Conservation (phyloP, 306 rosid genomes). For the Prunus campanulata region DNA sequence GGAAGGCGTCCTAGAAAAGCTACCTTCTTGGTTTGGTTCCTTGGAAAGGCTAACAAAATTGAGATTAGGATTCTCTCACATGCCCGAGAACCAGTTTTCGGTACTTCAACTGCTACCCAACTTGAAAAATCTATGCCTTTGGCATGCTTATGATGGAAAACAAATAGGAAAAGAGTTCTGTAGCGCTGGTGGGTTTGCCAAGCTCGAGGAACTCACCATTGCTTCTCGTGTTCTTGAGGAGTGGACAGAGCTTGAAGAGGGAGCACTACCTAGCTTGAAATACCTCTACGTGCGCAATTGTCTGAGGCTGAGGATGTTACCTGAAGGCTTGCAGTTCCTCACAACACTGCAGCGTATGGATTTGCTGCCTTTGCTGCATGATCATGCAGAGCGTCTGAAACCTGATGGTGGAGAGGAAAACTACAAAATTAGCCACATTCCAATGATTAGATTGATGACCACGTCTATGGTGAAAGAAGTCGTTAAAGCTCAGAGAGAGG, state of each 20-base stretch:
- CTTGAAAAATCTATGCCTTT: conserved; percentile 14
- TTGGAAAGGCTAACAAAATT: conserved; percentile 20
- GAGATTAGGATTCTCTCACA: conserved; percentile 15
- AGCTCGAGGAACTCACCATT: conserved; percentile 20
- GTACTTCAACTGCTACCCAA: conserved; percentile 29
- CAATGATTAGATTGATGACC: neutral
- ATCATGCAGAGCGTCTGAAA: conserved; percentile 26
- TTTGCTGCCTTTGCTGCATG: conserved; percentile 14
- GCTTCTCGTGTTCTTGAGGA: conserved; percentile 30
- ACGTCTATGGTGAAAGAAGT: neutral
- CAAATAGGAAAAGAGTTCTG: conserved; percentile 23
- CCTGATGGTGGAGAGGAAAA: conserved; percentile 21
- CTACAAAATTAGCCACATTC: conserved; percentile 27
- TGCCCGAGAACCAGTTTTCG: conserved; percentile 18
- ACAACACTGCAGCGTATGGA: conserved; percentile 7
- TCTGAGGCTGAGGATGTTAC: conserved; percentile 1
- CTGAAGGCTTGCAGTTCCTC: conserved; percentile 23
- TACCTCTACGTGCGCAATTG: conserved; percentile 18
- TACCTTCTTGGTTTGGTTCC: conserved; percentile 23
- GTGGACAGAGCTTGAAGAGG: conserved; percentile 28
- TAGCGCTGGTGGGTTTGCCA: conserved; percentile 19
- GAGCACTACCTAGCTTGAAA: conserved; percentile 27
- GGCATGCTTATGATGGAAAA: conserved; percentile 24
- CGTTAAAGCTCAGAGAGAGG: too few species aligned
- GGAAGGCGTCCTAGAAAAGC: conserved; percentile 8